Base-by-base conservation (phyloP, 177 flowering plant species). In the Tripterygium wilfordii region DNA sequence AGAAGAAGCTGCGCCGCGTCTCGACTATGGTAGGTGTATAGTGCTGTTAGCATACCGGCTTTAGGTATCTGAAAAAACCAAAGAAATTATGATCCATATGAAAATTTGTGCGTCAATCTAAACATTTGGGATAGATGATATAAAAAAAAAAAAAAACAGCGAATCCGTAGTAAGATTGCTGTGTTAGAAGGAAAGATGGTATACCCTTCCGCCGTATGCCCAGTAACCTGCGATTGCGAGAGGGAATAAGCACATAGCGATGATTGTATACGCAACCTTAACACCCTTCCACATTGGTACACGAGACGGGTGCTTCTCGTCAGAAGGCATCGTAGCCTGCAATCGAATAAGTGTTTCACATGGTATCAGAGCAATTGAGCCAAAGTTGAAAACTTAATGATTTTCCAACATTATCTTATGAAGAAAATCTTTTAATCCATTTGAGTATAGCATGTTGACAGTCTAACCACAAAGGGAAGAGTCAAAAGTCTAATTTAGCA, bases 261-360 rank as follows among this genome's bases (percentile, higher is more conserved):
- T 56, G 8, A 70, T 7, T 1, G 42, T 1, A 29, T 70, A 74
- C 1, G 79, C 63, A 14, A 62, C n/a, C 22, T 58, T 64, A 39
- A 58, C 70, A 0, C 79, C 75, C 33, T 35, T 70, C 79, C 81
- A 72, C 77, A 72, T 76, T 23, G 75, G 69, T 33, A 66, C 62
- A 10, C 35, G 65, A 1, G 81, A 64, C 5, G 78, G 76, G 27
- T 59, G 55, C 58, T 72, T 67, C 56, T 54, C 63, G 31, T 52
- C 58, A 0, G 78, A 72, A 12, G 81, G 81, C 71, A 76, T 69
- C 1, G 77, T 72, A 0, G 70, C 75, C 78, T 77, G 67, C 48
- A 52, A 26, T 3, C 10, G 26, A 44, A 0, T 16, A 28, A 35
- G 15, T 3, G 17, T 22, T 15, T n/a, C n/a, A n/a, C n/a, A n/a